phyloP scores from a whole-genome alignment of 1,284 basidiomycete genomes.

The Entoloma clypeatum region DNA sequence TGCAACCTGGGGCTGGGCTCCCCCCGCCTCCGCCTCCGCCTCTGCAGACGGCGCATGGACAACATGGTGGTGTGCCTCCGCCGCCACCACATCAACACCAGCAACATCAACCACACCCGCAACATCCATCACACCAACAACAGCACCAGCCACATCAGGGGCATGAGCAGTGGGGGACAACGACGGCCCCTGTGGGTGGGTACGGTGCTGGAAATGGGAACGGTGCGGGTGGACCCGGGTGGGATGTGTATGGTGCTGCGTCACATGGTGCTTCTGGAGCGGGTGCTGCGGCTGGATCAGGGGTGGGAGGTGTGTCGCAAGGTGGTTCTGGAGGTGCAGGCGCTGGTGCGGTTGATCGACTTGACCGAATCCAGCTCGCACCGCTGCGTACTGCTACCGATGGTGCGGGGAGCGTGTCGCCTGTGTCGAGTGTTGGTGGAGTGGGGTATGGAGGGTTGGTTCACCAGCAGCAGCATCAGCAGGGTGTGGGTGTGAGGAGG shows the following conservation, averaged over 20 bases:
- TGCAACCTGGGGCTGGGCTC: no score
- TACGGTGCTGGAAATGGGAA: slow-evolving; percentile 13
- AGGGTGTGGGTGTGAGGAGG: no score
- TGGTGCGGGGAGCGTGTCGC: slow-evolving; percentile 15
- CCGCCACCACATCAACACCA: slow-evolving; percentile 8
- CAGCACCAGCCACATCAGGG: slow-evolving; percentile 11
- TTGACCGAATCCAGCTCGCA: slow-evolving; percentile 54
- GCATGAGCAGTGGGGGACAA: slow-evolving; percentile 20
- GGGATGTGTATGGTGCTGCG: slow-evolving; percentile 13
- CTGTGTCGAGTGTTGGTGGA: slow-evolving; percentile 19
- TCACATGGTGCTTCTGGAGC: no score
- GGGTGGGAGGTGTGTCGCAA: background rate
- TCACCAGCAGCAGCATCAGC: no score
- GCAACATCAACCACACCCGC: slow-evolving; percentile 7
- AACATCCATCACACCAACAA: slow-evolving; percentile 7
- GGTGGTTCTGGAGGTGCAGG: background rate
- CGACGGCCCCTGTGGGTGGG: slow-evolving; percentile 15
- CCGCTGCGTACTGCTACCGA: slow-evolving; percentile 36
- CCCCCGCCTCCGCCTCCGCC: slow-evolving; percentile 19
- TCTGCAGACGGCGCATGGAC: no score
- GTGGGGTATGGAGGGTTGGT: slow-evolving; percentile 30
- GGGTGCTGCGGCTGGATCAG: no score
- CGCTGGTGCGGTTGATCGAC: slow-evolving; percentile 21
- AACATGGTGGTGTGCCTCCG: no score
- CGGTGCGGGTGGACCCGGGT: background rate